Evolutionary conservation across 768 basidiomycete species (phyloP).

Genomic region (Terana coerulea): DNA sequence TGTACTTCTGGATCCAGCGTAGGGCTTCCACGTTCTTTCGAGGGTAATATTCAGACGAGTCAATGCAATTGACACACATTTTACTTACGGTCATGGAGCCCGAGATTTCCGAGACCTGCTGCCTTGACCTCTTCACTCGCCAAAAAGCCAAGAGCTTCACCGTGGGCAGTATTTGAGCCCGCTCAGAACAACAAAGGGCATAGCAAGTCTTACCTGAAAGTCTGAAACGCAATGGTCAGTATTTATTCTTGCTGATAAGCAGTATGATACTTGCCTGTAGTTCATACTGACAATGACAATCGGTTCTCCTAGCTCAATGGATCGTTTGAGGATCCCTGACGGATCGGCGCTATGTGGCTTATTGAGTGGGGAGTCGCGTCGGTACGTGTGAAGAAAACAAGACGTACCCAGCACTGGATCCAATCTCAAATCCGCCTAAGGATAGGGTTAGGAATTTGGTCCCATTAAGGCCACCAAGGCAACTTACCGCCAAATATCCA

Average conservation of each 20-base stretch:
- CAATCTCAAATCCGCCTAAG: conserved; percentile 1
- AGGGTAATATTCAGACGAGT: neutral
- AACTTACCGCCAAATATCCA: conserved; percentile 47
- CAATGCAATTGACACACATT: neutral
- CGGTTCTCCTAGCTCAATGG: conserved; percentile 39
- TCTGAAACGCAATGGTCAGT: neutral
- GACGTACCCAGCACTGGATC: neutral
- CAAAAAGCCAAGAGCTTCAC: conserved; percentile 38
- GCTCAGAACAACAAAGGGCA: neutral
- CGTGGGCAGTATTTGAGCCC: neutral
- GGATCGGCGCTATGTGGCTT: conserved; percentile 3
- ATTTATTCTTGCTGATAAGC: neutral
- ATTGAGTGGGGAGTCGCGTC: neutral
- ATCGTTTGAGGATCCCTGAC: conserved; percentile 26
- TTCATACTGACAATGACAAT: conserved; percentile 55
- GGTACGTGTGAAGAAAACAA: neutral
- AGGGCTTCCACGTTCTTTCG: conserved; percentile 13
- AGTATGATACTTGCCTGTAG: conserved; percentile 34
- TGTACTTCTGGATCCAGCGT: conserved; percentile 13
- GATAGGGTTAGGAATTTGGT: neutral
- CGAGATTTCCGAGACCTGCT: conserved; percentile 42
- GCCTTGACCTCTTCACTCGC: conserved; percentile 36
- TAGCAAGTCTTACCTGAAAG: neutral
- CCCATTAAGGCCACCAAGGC: neutral
- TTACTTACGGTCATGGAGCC: conserved; percentile 44